Evolutionary conservation across 2,329 filamentous ascomycete species (phyloP).

Genomic region (Monilinia aucupariae): DNA sequence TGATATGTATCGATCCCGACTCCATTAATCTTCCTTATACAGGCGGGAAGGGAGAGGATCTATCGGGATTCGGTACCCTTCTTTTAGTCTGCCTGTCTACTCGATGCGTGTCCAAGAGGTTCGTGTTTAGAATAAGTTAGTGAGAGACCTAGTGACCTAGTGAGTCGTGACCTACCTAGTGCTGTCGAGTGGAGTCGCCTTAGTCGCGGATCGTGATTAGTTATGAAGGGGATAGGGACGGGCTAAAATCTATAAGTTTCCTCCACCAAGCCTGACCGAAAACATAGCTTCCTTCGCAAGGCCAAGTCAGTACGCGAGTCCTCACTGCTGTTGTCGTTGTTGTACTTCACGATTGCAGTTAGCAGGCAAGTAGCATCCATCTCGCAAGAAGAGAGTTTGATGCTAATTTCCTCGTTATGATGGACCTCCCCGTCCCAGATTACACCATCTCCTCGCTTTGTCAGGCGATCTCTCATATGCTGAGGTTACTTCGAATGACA

Average conservation of each 20-base stretch:
- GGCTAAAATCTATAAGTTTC: not conserved
- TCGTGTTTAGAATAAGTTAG: not conserved
- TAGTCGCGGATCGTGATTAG: too few species aligned
- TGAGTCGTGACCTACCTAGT: too few species aligned
- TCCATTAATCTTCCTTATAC: not conserved
- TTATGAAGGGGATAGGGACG: too few species aligned
- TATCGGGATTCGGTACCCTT: not conserved
- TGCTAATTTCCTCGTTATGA: not conserved
- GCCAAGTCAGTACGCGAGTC: too few species aligned
- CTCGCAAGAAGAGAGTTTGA: not conserved
- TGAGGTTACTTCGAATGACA: constrained; percentile 1
- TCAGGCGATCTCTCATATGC: not conserved
- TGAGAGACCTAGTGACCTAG: too few species aligned
- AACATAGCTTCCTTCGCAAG: not conserved
- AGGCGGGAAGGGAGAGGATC: not conserved
- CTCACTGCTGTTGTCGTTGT: too few species aligned
- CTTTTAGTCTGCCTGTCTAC: not conserved
- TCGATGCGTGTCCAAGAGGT: not conserved
- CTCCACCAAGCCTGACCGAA: not conserved
- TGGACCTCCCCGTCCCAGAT: not conserved
- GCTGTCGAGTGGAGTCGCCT: too few species aligned
- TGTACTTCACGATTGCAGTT: too few species aligned
- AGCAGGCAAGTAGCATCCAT: too few species aligned
- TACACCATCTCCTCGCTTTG: constrained; percentile 1
- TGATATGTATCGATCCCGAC: not conserved